Conservation (phyloP, 2,329 filamentous ascomycete species). For the Pseudopyrenochaeta lycopersici region DNA sequence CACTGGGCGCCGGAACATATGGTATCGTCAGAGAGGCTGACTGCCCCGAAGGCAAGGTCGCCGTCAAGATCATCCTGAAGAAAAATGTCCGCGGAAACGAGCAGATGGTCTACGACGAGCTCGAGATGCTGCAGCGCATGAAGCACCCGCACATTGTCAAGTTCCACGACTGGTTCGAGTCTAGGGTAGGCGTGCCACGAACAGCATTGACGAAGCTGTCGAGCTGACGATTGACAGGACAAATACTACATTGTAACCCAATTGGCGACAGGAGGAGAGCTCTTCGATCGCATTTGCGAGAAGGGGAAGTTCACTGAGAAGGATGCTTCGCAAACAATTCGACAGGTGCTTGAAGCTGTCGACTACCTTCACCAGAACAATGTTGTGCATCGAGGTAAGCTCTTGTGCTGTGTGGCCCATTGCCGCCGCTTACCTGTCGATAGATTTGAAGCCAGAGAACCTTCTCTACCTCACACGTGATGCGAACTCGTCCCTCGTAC, state of each 20-base stretch:
- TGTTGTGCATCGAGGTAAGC: constrained; percentile 89
- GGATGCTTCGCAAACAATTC: constrained; percentile 94
- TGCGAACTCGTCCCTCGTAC: constrained; percentile 81
- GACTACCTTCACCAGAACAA: constrained; percentile 94
- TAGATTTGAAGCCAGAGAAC: constrained; percentile 98
- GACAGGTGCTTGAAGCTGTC: constrained; percentile 90
- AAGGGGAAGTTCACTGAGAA: constrained; percentile 98
- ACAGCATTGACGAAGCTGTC: background rate
- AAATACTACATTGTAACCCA: constrained; percentile 99
- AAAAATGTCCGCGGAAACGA: constrained; percentile 99
- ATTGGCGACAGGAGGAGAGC: constrained; percentile 91
- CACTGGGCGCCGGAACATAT: constrained; percentile 95
- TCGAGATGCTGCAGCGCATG: constrained; percentile 89
- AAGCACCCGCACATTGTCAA: constrained; percentile 95
- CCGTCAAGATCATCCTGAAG: constrained; percentile 98
- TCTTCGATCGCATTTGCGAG: constrained; percentile 98
- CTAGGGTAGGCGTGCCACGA: constrained; percentile 69
- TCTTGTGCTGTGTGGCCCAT: background rate
- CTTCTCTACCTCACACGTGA: constrained; percentile 88
- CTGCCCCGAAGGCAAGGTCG: constrained; percentile 82
- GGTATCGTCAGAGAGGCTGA: constrained; percentile 97
- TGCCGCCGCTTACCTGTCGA: constrained; percentile 25
- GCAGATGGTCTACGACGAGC: constrained; percentile 97
- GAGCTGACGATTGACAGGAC: constrained; percentile 67
- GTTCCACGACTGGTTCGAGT: constrained; percentile 99